Percentiles rank a stretch among this genome's conserved stretches.
Evolutionary conservation across 768 basidiomycete genomes (phyloP).

Genomic region (Boletus reticulatus): DNA sequence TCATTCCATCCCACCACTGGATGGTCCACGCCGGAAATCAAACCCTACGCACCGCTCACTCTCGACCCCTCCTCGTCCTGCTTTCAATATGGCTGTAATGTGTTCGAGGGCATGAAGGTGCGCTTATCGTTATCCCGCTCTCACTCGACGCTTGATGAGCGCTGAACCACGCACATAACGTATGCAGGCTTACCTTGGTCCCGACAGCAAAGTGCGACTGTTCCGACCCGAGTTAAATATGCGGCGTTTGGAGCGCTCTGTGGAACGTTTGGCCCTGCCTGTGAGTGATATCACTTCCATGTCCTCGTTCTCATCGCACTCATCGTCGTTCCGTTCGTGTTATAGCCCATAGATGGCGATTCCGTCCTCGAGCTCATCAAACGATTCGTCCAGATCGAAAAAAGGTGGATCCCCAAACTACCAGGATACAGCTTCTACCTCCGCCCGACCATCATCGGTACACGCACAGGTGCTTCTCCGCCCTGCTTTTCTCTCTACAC

Average conservation of each 20-base stretch:
- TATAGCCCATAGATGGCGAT: constrained; percentile 43
- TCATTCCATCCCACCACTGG: constrained; percentile 61
- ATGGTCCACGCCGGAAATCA: constrained; percentile 73
- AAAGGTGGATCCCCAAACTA: constrained; percentile 79
- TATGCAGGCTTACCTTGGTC: constrained; percentile 61
- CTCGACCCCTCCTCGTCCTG: constrained; percentile 56
- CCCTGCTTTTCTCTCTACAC: background rate
- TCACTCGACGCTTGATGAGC: no score
- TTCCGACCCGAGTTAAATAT: constrained; percentile 88
- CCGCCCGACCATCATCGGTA: constrained; percentile 70
- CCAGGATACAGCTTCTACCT: constrained; percentile 84
- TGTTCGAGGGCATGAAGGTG: constrained; percentile 72
- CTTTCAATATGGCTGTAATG: constrained; percentile 60
- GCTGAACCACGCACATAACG: no score
- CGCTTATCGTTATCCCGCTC: background rate
- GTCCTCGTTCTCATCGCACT: no score
- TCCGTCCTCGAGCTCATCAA: constrained; percentile 54
- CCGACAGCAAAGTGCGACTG: constrained; percentile 69
- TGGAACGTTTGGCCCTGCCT: constrained; percentile 70
- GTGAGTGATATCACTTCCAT: constrained; percentile 33
- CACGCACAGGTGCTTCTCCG: constrained; percentile 33
- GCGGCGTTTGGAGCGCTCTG: constrained; percentile 71
- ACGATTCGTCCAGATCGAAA: constrained; percentile 65
- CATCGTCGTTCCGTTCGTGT: no score
- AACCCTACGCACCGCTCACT: constrained; percentile 59